A percentile compares a stretch with the other conserved stretches of the same genome.
Evolutionary conservation across 179 eudicot species (phyloP).

Genomic region (Drosera spatulata): DNA sequence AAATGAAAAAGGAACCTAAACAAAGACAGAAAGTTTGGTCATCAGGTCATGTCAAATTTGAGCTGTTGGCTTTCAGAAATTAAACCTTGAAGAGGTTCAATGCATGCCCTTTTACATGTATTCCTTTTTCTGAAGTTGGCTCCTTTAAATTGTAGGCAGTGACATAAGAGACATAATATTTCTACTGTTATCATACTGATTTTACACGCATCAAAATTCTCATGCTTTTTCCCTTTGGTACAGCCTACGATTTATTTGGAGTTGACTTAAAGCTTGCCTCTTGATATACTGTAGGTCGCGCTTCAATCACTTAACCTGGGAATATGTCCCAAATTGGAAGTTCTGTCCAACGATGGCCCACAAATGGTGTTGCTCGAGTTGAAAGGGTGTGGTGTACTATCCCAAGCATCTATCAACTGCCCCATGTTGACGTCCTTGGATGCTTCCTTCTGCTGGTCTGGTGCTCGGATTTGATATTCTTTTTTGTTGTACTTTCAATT

Average conservation of each 20-base stretch:
- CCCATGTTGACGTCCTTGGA: conserved; percentile 80
- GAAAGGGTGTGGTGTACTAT: conserved; percentile 96
- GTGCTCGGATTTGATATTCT: not conserved
- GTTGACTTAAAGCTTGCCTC: not conserved
- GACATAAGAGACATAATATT: too few species aligned
- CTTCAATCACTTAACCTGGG: conserved; percentile 86
- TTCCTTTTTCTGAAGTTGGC: too few species aligned
- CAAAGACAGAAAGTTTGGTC: too few species aligned
- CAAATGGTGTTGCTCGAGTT: conserved; percentile 75
- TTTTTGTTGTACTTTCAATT: not conserved
- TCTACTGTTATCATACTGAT: too few species aligned
- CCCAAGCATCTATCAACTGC: conserved; percentile 76
- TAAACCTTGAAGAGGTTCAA: too few species aligned
- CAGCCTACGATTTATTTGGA: not conserved
- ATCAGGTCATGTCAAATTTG: too few species aligned
- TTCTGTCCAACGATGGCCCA: conserved; percentile 76
- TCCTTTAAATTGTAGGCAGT: too few species aligned
- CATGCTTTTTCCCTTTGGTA: too few species aligned
- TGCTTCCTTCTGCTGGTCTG: conserved; percentile 95
- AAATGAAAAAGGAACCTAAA: too few species aligned
- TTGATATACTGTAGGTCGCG: conserved; percentile 53
- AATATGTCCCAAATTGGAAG: conserved; percentile 78
- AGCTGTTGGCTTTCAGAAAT: too few species aligned
- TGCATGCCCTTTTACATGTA: too few species aligned
- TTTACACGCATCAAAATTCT: too few species aligned